phyloP scores from a whole-genome alignment of 305 asterid genomes.

The Petunia hybrid region DNA sequence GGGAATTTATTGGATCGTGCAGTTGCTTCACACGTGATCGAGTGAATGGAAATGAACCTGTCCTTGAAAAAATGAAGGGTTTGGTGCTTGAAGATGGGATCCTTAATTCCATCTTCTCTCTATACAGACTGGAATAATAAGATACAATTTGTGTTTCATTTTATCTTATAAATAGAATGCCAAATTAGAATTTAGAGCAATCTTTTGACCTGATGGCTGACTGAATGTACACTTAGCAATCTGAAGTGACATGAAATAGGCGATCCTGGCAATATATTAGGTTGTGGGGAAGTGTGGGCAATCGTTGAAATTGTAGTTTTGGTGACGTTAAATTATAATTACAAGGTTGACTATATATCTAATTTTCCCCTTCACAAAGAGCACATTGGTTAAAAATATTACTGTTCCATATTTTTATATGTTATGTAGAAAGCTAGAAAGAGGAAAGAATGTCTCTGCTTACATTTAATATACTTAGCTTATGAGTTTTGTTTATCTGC shows the following conservation, averaged over 20 bases:
- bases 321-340: neutral
- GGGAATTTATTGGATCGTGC: neutral
- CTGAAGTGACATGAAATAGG: neutral
- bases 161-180: neutral
- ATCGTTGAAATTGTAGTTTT: neutral
- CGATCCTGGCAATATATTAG: neutral
- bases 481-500: neutral
- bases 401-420: neutral
- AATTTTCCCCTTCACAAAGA: neutral
- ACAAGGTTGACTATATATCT: neutral
- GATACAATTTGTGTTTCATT: neutral
- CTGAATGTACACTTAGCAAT: neutral
- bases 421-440: neutral
- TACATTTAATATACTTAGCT: neutral
- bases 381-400: neutral
- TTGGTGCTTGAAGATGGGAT: neutral
- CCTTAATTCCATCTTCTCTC: neutral
- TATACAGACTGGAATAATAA: neutral
- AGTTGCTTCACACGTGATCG: neutral
- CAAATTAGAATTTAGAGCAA: neutral
- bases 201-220: neutral
- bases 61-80: neutral
- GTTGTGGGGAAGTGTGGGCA: neutral
- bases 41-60: neutral
- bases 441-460: neutral